These are phyloP conservation scores for Pleomassaria siparia DNA, from an alignment of 2,329 filamentous ascomycete species.

Conservation along the genomic window DNA sequence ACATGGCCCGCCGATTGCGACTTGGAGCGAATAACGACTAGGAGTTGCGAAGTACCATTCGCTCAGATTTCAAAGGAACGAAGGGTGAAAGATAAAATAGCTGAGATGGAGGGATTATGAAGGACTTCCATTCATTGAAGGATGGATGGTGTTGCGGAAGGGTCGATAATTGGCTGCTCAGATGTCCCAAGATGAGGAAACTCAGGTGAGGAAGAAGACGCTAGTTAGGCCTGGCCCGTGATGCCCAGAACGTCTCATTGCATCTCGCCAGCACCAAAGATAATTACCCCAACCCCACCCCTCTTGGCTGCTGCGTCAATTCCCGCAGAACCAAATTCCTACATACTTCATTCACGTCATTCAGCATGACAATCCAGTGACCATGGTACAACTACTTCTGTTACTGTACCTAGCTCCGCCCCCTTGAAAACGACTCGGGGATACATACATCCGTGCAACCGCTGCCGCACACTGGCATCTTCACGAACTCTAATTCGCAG, in stretches of 20 bases:
- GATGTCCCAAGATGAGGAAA: slow-evolving; percentile 18
- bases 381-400: neutral
- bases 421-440: slow-evolving; percentile 6
- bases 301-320: no score
- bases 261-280: neutral
- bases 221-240: no score
- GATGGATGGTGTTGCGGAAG: slow-evolving; percentile 26
- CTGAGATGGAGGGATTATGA: slow-evolving; percentile 22
- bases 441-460: neutral
- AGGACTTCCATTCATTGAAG: slow-evolving; percentile 31
- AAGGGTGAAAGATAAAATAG: slow-evolving; percentile 15
- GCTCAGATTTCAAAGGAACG: slow-evolving; percentile 14
- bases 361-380: neutral
- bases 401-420: slow-evolving; percentile 12
- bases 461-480: neutral
- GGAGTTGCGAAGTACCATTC: slow-evolving; percentile 24
- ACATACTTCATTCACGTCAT: neutral
- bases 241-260: no score
- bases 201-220: slow-evolving; percentile 22
- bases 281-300: no score
- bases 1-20: slow-evolving; percentile 36
- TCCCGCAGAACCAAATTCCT: no score
- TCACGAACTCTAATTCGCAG: neutral
- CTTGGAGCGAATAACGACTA: slow-evolving; percentile 22
- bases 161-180: slow-evolving; percentile 12